Conservation (phyloP, 2,329 filamentous ascomycete species). For the Verticillium alfalfae region DNA sequence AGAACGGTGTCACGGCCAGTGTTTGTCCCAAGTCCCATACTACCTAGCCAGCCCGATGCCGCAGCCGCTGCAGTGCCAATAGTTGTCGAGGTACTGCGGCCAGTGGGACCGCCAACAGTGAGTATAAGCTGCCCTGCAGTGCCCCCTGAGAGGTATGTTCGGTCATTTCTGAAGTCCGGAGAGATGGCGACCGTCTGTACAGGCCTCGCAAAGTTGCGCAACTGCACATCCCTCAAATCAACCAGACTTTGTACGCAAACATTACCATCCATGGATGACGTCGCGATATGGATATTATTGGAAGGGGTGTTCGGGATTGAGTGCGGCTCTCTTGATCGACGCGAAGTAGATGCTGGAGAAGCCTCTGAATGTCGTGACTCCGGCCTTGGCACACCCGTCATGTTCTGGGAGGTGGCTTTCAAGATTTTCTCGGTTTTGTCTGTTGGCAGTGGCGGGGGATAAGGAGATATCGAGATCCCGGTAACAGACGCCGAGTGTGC, state of each 20-base stretch:
- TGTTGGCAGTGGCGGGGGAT: conserved; percentile 52
- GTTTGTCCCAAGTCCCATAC: conserved; percentile 73
- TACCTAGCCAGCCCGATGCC: conserved; percentile 86
- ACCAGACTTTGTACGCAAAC: conserved; percentile 86
- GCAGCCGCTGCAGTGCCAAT: conserved; percentile 75
- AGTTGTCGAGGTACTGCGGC: conserved; percentile 82
- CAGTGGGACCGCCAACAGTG: conserved; percentile 73
- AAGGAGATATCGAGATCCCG: conserved; percentile 83
- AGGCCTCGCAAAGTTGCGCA: conserved; percentile 90
- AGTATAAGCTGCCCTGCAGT: conserved; percentile 82
- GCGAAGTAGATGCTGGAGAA: conserved; percentile 45
- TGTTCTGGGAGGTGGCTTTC: conserved; percentile 27
- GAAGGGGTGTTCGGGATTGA: conserved; percentile 69
- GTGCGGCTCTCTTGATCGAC: conserved; percentile 43
- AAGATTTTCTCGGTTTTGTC: conserved; percentile 33
- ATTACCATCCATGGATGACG: conserved; percentile 91
- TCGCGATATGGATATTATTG: conserved; percentile 89
- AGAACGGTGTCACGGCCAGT: conserved; percentile 80
- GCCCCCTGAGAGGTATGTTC: conserved; percentile 85
- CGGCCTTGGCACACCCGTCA: conserved; percentile 19
- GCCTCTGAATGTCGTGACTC: conserved; percentile 26
- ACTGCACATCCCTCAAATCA: conserved; percentile 81
- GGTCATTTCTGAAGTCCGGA: conserved; percentile 86
- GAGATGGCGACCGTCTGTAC: conserved; percentile 91
- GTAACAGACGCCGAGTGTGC: conserved; percentile 91